These are phyloP conservation scores for Cardamine occulta DNA, from an alignment of 345 rosid species.

Conservation along the genomic window DNA sequence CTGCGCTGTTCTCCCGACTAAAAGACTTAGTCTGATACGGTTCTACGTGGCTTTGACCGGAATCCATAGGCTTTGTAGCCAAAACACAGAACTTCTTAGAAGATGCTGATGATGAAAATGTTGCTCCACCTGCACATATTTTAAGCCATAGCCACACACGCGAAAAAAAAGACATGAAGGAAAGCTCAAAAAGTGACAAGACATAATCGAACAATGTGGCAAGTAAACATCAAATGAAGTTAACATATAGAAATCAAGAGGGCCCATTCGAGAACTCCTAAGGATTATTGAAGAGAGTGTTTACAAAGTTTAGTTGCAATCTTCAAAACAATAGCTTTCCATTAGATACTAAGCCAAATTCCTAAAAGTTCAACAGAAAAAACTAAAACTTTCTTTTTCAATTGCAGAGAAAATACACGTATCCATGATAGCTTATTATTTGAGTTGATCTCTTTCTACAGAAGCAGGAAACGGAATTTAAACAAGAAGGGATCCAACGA, in stretches of 20 bases:
- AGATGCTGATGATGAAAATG: conserved; percentile 14
- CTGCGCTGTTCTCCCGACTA: conserved; percentile 51
- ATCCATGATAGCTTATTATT: neutral
- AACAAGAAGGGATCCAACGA: conserved; percentile 6
- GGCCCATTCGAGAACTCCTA: neutral
- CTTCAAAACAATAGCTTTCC: conserved; percentile 4
- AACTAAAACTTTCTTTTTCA: neutral
- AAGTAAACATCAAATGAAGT: conserved; percentile 10
- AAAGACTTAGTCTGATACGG: conserved; percentile 42
- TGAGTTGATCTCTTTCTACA: neutral
- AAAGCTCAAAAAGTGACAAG: neutral
- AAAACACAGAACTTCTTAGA: neutral
- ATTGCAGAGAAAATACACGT: neutral
- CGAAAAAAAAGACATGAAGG: neutral
- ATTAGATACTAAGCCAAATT: neutral
- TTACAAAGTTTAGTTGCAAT: conserved; percentile 1
- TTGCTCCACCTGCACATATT: conserved; percentile 2
- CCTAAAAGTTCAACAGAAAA: neutral
- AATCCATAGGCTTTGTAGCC: conserved; percentile 55
- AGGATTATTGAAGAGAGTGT: neutral
- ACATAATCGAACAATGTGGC: conserved; percentile 7
- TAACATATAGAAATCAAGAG: neutral
- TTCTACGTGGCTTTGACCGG: conserved; percentile 26
- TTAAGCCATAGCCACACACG: neutral
- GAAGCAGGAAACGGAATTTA: neutral